Conservation (phyloP, 2,329 filamentous ascomycete genomes). For the Monosporascus sp. region DNA sequence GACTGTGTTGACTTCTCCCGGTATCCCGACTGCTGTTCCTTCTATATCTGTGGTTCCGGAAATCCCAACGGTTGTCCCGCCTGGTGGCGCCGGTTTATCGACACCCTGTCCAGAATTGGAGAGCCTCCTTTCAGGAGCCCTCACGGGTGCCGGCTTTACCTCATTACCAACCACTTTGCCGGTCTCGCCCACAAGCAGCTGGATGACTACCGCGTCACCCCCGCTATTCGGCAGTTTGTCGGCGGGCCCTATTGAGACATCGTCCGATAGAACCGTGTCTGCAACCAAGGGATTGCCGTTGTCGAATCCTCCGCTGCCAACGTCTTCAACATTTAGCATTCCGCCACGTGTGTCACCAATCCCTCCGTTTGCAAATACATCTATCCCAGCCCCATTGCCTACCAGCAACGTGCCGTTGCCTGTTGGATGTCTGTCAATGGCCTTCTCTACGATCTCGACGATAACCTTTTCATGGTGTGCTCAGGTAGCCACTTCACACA, state of each 20-base stretch:
- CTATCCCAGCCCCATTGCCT: neutral
- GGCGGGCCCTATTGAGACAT: too few relatives aligned
- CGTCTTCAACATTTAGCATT: conserved; percentile 1
- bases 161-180: neutral
- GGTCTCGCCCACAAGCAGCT: too few relatives aligned
- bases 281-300: neutral
- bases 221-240: too few relatives aligned
- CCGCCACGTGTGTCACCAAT: neutral
- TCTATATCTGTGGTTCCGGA: too few relatives aligned
- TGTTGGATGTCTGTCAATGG: conserved; percentile 19
- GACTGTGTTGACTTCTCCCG: too few relatives aligned
- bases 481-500: conserved; percentile 16
- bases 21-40: too few relatives aligned
- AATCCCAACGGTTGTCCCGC: neutral
- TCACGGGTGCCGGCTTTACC: neutral
- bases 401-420: neutral
- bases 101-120: neutral
- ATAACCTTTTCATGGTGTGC: conserved; percentile 26
- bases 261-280: too few relatives aligned
- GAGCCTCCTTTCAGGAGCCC: neutral
- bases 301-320: neutral
- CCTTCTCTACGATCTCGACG: conserved; percentile 21
- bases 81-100: conserved; percentile 2
- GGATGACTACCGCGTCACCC: too few relatives aligned
- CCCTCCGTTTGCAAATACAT: conserved; percentile 1